Base-by-base conservation (phyloP, 352 stramenopile genomes). In the Pythium rishiriense region DNA sequence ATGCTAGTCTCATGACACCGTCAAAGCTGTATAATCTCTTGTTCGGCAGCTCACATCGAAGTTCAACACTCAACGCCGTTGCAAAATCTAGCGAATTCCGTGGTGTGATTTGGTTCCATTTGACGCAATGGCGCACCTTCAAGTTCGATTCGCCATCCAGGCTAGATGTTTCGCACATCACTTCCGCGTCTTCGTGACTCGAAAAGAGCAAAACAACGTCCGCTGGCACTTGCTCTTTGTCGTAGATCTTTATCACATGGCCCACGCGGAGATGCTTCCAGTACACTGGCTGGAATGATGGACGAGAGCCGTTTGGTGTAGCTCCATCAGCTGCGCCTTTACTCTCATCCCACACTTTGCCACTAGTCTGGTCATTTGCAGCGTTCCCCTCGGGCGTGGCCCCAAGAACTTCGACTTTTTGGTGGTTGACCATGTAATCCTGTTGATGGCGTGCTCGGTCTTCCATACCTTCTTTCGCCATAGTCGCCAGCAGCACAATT, bases 201-300 rank as follows among this genome's bases (percentile, higher is more conserved):
- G 86, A 86, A 31, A 91, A 86, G 1, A 99, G 73, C 3, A 98
- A 56, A 0, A 98, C 81, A 3, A 99, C 58, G 62, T 99, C 96
- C 0, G 95, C 94, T 7, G 96, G 94, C 12, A 98, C 84, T 37
- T 94, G 82, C 29, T 97, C 83, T 24, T 88, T 76, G 63, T 98
- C 90, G 42, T 85, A 58, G 17, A 98, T 76, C 28, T 93, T 88
- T 12, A 98, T 73, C 17, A 98, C 64, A 31, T 97, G 81, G 0
- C 94, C 94, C 0, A 97, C 88, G 0, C 83, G 79, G 14, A 98
- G 59, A 29, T 94, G 75, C 60, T 91, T 91, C 85, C 90, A 97
- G 56, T 76, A 81, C 1, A 93, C 79, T 0, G 85, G 48, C 28
- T 93, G 76, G 31, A 94, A 96, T n/a, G 62, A 66, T n/a, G 64